Percentiles rank a stretch among this genome's conserved stretches.
Conservation (phyloP, 2,329 filamentous ascomycete genomes). For the Pleoardoris graminearum region DNA sequence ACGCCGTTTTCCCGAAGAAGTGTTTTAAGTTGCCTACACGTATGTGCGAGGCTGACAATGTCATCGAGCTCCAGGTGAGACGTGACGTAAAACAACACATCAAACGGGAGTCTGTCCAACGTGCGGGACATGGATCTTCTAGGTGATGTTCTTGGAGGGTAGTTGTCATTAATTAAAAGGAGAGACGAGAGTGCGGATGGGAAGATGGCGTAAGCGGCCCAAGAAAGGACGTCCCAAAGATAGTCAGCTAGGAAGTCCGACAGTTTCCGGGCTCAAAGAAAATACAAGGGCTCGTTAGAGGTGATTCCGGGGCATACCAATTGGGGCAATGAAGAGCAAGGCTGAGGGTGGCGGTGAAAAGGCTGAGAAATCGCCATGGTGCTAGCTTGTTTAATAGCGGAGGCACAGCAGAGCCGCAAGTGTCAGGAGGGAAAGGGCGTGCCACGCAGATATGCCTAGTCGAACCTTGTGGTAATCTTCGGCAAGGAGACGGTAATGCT, state of each 20-base stretch:
- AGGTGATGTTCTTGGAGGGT: no score
- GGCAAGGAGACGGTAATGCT: no score
- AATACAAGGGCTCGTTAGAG: no score
- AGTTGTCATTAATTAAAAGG: not conserved
- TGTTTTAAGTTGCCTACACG: constrained; percentile 56
- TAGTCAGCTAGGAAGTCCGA: not conserved
- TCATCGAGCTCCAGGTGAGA: constrained; percentile 61
- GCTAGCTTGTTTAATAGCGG: no score
- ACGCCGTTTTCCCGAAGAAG: constrained; percentile 60
- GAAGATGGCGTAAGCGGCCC: not conserved
- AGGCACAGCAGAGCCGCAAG: no score
- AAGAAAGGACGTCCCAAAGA: not conserved
- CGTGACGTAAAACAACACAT: constrained; percentile 65
- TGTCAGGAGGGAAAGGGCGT: no score
- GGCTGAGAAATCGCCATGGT: no score
- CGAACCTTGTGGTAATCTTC: no score
- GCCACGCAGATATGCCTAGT: no score
- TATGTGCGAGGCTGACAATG: constrained; percentile 59
- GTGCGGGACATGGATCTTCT: constrained; percentile 29
- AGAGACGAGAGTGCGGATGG: not conserved
- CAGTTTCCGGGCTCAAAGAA: not conserved
- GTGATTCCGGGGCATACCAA: constrained; percentile 1
- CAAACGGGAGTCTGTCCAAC: constrained; percentile 61
- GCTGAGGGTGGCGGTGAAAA: no score
- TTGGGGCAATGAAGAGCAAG: no score